Conservation (phyloP, 495 filamentous ascomycete species). For the Cercophora newfieldiana region DNA sequence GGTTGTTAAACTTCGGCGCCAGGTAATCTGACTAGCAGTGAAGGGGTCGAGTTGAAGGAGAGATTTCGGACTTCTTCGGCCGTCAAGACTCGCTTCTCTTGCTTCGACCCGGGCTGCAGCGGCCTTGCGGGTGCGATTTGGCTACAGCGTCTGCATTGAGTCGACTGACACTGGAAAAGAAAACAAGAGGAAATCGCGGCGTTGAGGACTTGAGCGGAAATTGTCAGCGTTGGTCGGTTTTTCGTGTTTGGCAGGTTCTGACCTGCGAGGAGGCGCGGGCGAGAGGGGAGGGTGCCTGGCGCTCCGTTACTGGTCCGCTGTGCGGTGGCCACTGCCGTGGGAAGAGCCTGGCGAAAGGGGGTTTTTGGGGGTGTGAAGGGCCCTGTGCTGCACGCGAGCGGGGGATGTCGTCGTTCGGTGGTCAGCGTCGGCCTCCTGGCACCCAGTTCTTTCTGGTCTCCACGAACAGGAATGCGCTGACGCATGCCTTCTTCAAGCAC, state of each 20-base stretch:
- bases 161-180: not conserved
- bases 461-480: not conserved
- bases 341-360: slow-evolving; percentile 21
- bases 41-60: slow-evolving; percentile 1
- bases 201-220: not conserved
- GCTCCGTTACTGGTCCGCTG: slow-evolving; percentile 7
- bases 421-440: slow-evolving; percentile 6
- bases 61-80: not conserved
- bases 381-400: slow-evolving; percentile 4
- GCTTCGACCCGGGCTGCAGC: slow-evolving; percentile 4
- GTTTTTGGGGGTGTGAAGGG: slow-evolving; percentile 14
- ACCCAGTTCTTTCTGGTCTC: slow-evolving; percentile 10
- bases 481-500: slow-evolving; percentile 2
- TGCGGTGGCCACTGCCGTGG: slow-evolving; percentile 17
- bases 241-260: not conserved
- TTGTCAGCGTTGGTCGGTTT: not conserved
- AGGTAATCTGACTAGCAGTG: slow-evolving; percentile 19
- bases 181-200: not conserved
- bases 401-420: slow-evolving; percentile 11
- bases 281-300: not conserved
- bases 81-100: not conserved
- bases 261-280: not conserved
- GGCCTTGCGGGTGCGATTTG: not conserved
- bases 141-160: slow-evolving; percentile 4
- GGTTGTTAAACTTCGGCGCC: slow-evolving; percentile 23